phyloP scores from a whole-genome alignment of 2,329 filamentous ascomycete species.

The Ramichloridium luteum region DNA sequence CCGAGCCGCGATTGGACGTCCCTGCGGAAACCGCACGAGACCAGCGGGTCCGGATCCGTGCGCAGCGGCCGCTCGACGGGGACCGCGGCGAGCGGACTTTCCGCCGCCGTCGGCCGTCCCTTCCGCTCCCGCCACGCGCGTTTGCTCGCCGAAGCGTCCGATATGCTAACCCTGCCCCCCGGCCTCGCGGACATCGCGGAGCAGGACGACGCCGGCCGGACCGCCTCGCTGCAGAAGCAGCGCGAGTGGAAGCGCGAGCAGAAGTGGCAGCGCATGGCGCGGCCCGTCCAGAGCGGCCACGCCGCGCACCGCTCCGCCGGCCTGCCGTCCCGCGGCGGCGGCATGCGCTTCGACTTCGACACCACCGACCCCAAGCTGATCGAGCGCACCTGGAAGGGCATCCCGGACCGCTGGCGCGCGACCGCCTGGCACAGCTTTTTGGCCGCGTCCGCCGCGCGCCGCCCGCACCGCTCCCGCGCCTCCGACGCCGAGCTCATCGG shows the following conservation, averaged over 20 bases:
- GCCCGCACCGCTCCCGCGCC: conserved; percentile 40
- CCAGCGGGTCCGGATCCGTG: conserved; percentile 30
- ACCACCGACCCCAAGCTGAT: conserved; percentile 65
- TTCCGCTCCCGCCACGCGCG: conserved; percentile 43
- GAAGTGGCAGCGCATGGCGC: conserved; percentile 58
- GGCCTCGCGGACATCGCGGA: conserved; percentile 37
- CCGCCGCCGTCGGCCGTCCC: conserved; percentile 26
- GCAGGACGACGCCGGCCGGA: conserved; percentile 35
- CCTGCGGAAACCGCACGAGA: conserved; percentile 18
- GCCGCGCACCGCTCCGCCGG: conserved; percentile 10
- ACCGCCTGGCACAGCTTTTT: conserved; percentile 95
- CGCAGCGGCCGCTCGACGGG: conserved; percentile 28
- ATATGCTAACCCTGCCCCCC: conserved; percentile 52
- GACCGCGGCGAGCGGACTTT: too few relatives aligned
- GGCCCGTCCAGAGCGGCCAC: conserved; percentile 23
- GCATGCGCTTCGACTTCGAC: conserved; percentile 68
- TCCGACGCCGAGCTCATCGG: conserved; percentile 60
- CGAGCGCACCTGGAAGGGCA: conserved; percentile 92
- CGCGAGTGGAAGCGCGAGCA: conserved; percentile 52
- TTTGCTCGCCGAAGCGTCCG: conserved; percentile 46
- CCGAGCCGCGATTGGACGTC: conserved; percentile 16
- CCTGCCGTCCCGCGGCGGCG: conserved; percentile 38
- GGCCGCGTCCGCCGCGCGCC: conserved; percentile 57
- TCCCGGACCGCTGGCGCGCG: conserved; percentile 87
- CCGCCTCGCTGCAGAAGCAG: conserved; percentile 38